Conservation (phyloP, 768 basidiomycete species). For the Naganishia friedmannii region DNA sequence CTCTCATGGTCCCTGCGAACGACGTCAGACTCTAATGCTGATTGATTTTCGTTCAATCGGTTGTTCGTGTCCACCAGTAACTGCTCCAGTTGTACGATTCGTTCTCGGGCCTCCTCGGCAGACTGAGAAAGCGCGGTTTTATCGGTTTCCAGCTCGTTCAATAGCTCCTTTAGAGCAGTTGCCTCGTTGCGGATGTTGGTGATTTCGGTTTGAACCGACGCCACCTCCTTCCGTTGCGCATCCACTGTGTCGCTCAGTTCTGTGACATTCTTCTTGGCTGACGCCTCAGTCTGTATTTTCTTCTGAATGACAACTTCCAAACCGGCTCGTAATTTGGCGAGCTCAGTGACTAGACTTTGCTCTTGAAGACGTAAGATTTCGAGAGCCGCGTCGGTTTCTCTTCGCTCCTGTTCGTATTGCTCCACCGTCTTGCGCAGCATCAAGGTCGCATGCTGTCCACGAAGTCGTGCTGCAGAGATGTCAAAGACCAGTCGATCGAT, state of each 20-base stretch:
- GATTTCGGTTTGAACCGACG: background rate
- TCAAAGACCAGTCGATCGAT: background rate
- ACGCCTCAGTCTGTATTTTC: background rate
- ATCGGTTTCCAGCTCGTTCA: background rate
- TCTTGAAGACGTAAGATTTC: background rate
- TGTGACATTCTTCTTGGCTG: background rate
- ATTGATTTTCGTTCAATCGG: conserved; percentile 7
- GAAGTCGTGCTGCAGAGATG: background rate
- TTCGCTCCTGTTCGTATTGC: background rate
- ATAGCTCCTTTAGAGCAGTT: background rate
- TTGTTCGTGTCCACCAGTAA: background rate
- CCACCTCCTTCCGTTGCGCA: background rate
- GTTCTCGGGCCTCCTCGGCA: background rate
- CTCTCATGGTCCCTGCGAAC: background rate
- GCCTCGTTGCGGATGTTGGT: background rate
- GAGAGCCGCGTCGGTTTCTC: background rate
- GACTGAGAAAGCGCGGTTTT: background rate
- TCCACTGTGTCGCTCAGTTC: background rate
- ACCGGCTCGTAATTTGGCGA: background rate
- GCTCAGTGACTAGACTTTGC: background rate
- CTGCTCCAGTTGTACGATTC: background rate
- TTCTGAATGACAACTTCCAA: no score
- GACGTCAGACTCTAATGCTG: background rate
- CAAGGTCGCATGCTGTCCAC: background rate
- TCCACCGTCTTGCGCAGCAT: background rate